Conservation (phyloP, 2,329 filamentous ascomycete genomes). For the Monilinia fructigena region DNA sequence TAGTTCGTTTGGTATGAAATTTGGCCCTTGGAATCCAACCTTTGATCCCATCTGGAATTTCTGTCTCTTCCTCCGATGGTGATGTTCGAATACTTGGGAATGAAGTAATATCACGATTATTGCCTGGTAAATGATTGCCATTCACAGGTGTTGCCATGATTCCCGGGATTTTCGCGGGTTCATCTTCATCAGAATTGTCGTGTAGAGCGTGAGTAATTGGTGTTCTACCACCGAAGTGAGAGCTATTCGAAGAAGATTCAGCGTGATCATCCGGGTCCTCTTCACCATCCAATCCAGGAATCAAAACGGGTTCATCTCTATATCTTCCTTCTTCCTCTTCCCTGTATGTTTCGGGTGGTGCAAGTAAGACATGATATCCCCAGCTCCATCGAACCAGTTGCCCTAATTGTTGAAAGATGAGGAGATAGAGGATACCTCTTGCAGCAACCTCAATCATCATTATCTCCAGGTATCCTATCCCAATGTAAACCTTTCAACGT, state of each 20-base stretch:
- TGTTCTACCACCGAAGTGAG: conserved; percentile 40
- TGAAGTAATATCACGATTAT: conserved; percentile 52
- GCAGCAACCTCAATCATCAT: conserved; percentile 90
- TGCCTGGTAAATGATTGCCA: conserved; percentile 29
- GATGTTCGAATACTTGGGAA: conserved; percentile 56
- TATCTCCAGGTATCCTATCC: conserved; percentile 87
- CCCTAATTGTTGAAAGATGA: conserved; percentile 97
- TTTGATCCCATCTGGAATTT: conserved; percentile 44
- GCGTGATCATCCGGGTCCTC: conserved; percentile 26
- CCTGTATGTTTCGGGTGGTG: conserved; percentile 71
- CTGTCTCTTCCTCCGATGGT: conserved; percentile 34
- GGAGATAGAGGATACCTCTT: conserved; percentile 87
- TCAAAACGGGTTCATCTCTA: conserved; percentile 52
- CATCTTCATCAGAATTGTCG: conserved; percentile 45
- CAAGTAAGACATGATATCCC: conserved; percentile 94
- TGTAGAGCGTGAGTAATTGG: conserved; percentile 37
- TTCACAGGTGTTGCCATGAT: conserved; percentile 32
- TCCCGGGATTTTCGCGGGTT: conserved; percentile 40
- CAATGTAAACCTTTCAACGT: conserved; percentile 91
- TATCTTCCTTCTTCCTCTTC: conserved; percentile 60
- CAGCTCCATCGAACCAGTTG: conserved; percentile 96
- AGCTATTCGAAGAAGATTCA: conserved; percentile 32
- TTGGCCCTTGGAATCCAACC: conserved; percentile 45
- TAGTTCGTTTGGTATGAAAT: conserved; percentile 37
- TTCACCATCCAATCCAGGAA: conserved; percentile 46